Base-by-base conservation (phyloP, 371 early-diverging fungal genomes). In the Mortierella sp. region DNA sequence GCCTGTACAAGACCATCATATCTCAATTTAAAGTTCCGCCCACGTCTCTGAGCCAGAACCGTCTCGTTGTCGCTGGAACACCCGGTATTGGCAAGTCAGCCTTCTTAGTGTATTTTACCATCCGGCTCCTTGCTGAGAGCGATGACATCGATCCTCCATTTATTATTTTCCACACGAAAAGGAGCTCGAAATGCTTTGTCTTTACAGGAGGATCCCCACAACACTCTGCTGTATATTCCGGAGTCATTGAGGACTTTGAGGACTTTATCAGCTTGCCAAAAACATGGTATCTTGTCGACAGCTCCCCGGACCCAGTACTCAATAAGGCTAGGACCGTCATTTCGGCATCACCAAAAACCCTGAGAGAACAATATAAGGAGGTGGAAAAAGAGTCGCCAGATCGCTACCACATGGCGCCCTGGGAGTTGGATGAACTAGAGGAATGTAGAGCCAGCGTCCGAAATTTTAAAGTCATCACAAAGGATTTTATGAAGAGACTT, bases 321-420 rank as follows among this genome's bases (percentile, higher is more conserved):
- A 43, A 30, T 26, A 12, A 24, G 63, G 76, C 76, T 32, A 75
- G 37, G 59, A 76, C 83, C 11, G 54, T 81, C 20, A 62, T 81
- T 52, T 63, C 76, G 52, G 72, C 43, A 20, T 58, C 58, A 58
- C 60, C 55, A 39, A 61, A 39, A 24, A 24, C 43, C 32, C 10
- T 43, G 37, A 0, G 12, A 8, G 43, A 24, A 3, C 11, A 10
- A 12, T 62, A 26, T 26, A 20, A 26, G 10, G 40, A 43, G 4
- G n/a, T 61, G n/a, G 49, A 22, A 20, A 66, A 68, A 64, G 10
- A 16, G 30, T 22, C 63, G 55, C 30, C 70, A 39, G 37, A 61
- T 63, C 24, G 20, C 45, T 77, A 67, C 64, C 68, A 68, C 61
- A 74, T 83, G 76, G 68, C 73, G 47, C 83, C 74, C n/a, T 83